These are phyloP conservation scores for Alternaria sp. DNA, from an alignment of 2,329 filamentous ascomycete species.

Conservation along the genomic window DNA sequence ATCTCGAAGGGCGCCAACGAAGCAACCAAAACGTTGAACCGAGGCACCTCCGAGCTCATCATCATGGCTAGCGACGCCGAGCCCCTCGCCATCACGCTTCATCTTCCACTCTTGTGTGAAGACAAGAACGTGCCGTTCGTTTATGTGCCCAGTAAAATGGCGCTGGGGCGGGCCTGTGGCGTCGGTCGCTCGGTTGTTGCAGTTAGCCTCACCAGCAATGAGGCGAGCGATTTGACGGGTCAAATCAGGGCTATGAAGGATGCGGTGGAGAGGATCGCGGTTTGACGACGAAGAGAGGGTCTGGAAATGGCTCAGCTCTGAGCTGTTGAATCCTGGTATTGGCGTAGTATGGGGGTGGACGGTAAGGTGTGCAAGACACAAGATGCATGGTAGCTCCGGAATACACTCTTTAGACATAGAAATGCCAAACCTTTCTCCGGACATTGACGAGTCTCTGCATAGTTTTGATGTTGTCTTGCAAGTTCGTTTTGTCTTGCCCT, in stretches of 20 bases:
- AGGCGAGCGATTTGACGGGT: neutral
- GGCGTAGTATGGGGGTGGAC: neutral
- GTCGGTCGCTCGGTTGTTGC: neutral
- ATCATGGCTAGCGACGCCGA: neutral
- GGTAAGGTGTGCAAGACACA: neutral
- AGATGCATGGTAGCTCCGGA: neutral
- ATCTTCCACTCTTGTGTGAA: neutral
- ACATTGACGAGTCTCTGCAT: neutral
- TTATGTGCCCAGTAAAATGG: neutral
- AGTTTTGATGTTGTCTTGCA: neutral
- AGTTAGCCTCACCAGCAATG: neutral
- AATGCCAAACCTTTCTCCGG: neutral
- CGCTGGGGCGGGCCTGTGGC: neutral
- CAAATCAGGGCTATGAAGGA: neutral
- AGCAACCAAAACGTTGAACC: neutral
- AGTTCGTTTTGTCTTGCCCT: neutral
- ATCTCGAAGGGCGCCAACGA: neutral
- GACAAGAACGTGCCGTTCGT: neutral
- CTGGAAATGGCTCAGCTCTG: neutral
- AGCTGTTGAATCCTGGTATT: neutral
- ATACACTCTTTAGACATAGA: neutral
- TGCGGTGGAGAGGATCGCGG: neutral
- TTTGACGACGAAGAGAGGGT: neutral
- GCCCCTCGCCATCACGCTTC: neutral
- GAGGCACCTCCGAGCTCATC: neutral